phyloP scores from a whole-genome alignment of 78 protist species.

The Protostelium mycophagum region DNA sequence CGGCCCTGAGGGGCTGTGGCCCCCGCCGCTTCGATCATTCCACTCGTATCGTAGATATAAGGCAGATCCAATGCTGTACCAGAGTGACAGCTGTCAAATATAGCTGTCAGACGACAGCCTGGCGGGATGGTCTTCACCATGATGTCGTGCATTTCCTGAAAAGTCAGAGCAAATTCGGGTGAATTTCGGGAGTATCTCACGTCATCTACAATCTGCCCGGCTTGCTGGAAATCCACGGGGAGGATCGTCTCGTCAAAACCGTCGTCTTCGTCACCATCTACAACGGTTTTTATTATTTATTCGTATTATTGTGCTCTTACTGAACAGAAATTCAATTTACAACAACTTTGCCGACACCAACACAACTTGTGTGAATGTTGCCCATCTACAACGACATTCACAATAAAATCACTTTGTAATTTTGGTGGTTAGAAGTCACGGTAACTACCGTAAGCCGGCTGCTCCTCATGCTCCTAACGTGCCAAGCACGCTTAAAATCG shows the following conservation, averaged over 20 bases:
- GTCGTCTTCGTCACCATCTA: constrained; percentile 49
- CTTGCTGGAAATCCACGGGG: constrained; percentile 17
- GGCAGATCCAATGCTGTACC: constrained; percentile 33
- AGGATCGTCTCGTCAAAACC: constrained; percentile 37
- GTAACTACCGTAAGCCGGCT: too few species aligned
- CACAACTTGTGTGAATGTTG: too few species aligned
- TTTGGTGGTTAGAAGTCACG: too few species aligned
- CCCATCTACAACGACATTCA: too few species aligned
- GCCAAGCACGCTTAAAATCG: too few species aligned
- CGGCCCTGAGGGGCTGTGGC: background rate
- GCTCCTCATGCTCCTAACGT: too few species aligned
- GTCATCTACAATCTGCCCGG: constrained; percentile 24
- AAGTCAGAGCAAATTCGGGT: background rate
- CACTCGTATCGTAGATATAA: background rate
- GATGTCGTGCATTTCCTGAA: background rate
- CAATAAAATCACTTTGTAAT: background rate
- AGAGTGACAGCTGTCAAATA: constrained; percentile 47
- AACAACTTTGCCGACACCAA: too few species aligned
- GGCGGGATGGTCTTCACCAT: constrained; percentile 19
- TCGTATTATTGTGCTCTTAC: background rate
- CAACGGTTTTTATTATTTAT: background rate
- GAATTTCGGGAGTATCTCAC: background rate
- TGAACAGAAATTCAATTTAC: too few species aligned
- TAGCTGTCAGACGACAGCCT: constrained; percentile 12
- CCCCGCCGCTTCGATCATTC: background rate